These are phyloP conservation scores for Alternaria infectoria DNA, from an alignment of 2,329 filamentous ascomycete species.

Conservation along the genomic window DNA sequence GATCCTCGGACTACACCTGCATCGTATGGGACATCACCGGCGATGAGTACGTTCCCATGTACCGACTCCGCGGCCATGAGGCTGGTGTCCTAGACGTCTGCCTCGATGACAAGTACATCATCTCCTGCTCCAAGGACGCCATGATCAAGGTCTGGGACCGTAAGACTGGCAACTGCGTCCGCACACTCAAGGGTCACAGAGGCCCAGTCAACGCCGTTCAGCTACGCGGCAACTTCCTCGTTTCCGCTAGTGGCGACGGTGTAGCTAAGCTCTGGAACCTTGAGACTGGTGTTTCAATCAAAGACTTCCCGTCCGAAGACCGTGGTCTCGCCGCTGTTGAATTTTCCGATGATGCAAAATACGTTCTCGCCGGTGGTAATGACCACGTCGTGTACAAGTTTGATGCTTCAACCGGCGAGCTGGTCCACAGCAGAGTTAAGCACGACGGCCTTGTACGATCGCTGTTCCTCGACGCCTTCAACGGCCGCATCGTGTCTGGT, in stretches of 20 bases:
- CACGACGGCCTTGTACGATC: constrained; percentile 88
- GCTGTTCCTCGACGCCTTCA: constrained; percentile 86
- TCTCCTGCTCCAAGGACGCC: constrained; percentile 95
- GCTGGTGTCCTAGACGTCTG: constrained; percentile 93
- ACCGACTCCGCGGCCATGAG: constrained; percentile 76
- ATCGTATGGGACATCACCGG: constrained; percentile 92
- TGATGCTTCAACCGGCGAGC: constrained; percentile 87
- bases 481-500: constrained; percentile 84
- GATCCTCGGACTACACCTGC: constrained; percentile 89
- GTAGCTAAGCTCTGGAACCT: constrained; percentile 96
- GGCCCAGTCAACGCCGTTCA: constrained; percentile 97
- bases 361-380: constrained; percentile 91
- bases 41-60: constrained; percentile 67
- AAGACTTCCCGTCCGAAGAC: constrained; percentile 88
- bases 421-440: constrained; percentile 79
- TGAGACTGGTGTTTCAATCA: constrained; percentile 83
- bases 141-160: constrained; percentile 96
- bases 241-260: constrained; percentile 93
- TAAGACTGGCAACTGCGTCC: constrained; percentile 74
- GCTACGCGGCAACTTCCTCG: constrained; percentile 88
- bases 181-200: constrained; percentile 81
- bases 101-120: constrained; percentile 89
- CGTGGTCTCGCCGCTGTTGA: constrained; percentile 95
- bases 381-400: constrained; percentile 96
- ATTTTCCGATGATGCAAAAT: constrained; percentile 93